Conservation (phyloP, 2,329 filamentous ascomycete genomes). For the Aureobasidium uvarum region DNA sequence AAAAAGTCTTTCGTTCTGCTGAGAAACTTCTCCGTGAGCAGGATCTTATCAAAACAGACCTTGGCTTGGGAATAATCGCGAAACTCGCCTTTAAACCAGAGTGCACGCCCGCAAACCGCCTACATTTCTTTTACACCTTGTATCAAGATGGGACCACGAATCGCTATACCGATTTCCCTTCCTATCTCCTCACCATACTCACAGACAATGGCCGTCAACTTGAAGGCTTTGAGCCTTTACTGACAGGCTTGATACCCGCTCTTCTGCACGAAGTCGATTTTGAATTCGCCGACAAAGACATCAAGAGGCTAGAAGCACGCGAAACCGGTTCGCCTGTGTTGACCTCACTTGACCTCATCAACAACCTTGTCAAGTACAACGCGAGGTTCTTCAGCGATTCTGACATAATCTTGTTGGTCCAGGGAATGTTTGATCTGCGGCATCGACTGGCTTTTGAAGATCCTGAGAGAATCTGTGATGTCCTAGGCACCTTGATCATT, state of each 20-base stretch:
- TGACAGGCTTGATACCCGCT: slow-evolving; percentile 1
- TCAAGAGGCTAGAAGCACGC: background rate
- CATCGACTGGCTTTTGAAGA: background rate
- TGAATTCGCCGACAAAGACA: slow-evolving; percentile 2
- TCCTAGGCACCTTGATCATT: slow-evolving; percentile 21
- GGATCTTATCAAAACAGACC: slow-evolving; percentile 10
- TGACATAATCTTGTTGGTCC: slow-evolving; percentile 7
- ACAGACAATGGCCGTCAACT: slow-evolving; percentile 24
- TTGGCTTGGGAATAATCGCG: slow-evolving; percentile 19
- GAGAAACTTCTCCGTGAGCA: slow-evolving; percentile 18
- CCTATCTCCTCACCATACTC: slow-evolving; percentile 15
- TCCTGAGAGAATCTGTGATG: slow-evolving; percentile 8
- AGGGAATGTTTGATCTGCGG: slow-evolving; percentile 12
- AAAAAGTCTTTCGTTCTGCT: background rate
- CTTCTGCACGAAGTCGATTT: slow-evolving; percentile 10
- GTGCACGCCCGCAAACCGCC: slow-evolving; percentile 17
- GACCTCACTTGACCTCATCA: slow-evolving; percentile 14
- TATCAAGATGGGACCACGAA: slow-evolving; percentile 16
- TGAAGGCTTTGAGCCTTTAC: slow-evolving; percentile 22
- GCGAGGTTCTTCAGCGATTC: slow-evolving; percentile 20
- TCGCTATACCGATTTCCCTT: slow-evolving; percentile 16
- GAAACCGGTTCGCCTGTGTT: background rate
- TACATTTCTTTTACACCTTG: slow-evolving; percentile 16
- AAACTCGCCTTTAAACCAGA: slow-evolving; percentile 19
- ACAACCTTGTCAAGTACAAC: slow-evolving; percentile 24